Evolutionary conservation across 305 asterid genomes (phyloP).

Genomic region (Ajuga reptans): DNA sequence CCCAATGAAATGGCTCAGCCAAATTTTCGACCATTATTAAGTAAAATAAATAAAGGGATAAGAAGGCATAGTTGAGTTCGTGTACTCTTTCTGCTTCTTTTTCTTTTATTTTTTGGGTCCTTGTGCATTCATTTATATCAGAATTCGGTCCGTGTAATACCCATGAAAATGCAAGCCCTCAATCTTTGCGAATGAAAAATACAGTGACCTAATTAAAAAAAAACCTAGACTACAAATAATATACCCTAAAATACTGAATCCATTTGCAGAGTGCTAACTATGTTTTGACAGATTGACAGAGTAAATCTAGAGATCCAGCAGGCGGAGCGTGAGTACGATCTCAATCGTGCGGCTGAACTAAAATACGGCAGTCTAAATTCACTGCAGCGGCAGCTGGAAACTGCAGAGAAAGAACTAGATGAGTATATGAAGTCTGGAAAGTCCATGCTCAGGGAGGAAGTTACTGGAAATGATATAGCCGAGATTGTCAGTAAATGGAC

Average conservation of each 20-base stretch:
- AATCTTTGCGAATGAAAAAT: not conserved
- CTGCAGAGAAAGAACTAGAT: constrained; percentile 65
- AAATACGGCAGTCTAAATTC: constrained; percentile 80
- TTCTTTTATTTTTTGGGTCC: not conserved
- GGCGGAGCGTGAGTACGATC: constrained; percentile 91
- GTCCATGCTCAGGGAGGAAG: constrained; percentile 94
- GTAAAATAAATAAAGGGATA: not conserved
- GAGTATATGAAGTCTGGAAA: constrained; percentile 84
- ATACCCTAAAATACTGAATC: not conserved
- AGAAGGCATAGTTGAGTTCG: not conserved
- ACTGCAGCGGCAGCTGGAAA: constrained; percentile 78
- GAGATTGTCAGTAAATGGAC: constrained; percentile 97
- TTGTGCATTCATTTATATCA: not conserved
- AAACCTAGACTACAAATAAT: not conserved
- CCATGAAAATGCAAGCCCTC: not conserved
- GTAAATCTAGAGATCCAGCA: constrained; percentile 92
- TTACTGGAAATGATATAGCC: constrained; percentile 69
- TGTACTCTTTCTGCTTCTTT: not conserved
- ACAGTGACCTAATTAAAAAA: not conserved
- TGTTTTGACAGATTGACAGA: constrained; percentile 63
- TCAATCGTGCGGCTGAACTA: constrained; percentile 91
- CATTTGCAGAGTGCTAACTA: constrained; percentile 19
- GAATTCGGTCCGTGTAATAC: not conserved
- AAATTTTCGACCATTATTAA: not conserved
- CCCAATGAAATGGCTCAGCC: not conserved